These are phyloP conservation scores for Vigna nakashimae DNA, from an alignment of 306 rosid genomes.

Conservation along the genomic window DNA sequence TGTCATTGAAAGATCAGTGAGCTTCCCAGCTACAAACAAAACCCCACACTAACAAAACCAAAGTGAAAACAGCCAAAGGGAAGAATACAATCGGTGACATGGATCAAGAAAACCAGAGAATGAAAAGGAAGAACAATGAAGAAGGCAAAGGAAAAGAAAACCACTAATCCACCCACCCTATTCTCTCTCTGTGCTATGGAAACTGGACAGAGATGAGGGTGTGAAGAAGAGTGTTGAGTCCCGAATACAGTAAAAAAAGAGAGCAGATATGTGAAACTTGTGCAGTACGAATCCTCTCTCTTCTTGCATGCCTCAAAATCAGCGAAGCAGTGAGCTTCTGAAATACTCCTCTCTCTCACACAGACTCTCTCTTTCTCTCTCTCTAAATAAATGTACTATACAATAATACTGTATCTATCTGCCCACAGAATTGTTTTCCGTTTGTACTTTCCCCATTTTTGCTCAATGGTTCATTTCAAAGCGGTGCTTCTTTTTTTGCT, in stretches of 20 bases:
- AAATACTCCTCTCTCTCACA: constrained; percentile 57
- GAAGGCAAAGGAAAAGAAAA: neutral
- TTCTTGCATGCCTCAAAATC: constrained; percentile 84
- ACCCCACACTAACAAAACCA: neutral
- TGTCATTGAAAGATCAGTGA: constrained; percentile 13
- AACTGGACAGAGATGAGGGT: constrained; percentile 49
- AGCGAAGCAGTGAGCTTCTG: constrained; percentile 92
- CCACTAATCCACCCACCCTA: constrained; percentile 53
- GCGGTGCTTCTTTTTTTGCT: constrained; percentile 28
- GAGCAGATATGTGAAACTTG: constrained; percentile 63
- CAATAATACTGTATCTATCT: constrained; percentile 44
- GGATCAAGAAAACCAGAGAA: constrained; percentile 37
- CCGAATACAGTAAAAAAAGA: constrained; percentile 56
- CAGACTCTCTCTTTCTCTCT: neutral
- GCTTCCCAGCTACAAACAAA: constrained; percentile 3
- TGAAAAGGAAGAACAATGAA: neutral
- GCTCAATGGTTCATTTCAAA: constrained; percentile 42
- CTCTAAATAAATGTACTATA: constrained; percentile 46
- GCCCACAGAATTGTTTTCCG: constrained; percentile 60
- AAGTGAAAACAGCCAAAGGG: constrained; percentile 17
- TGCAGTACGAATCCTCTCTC: constrained; percentile 54
- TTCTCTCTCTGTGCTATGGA: constrained; percentile 47
- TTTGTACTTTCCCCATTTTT: constrained; percentile 53
- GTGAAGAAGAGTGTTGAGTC: constrained; percentile 35
- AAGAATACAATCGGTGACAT: neutral